phyloP scores from a whole-genome alignment of 768 basidiomycete species.

The Lactarius pseudohatsudake region DNA sequence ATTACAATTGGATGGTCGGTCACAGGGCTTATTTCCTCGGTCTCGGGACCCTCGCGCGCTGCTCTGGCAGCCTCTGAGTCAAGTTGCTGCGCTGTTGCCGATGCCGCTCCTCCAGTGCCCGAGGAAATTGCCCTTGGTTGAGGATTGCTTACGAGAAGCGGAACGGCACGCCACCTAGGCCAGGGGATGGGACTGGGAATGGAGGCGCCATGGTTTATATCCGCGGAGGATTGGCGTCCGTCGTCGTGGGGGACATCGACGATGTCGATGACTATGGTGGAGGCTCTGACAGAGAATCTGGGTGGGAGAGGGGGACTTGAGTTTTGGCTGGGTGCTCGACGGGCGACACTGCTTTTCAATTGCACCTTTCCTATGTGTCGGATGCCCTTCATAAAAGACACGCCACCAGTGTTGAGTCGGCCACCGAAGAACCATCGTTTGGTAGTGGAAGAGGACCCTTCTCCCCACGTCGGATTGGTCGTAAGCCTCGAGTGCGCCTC shows the following conservation, averaged over 20 bases:
- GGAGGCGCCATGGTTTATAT: not conserved
- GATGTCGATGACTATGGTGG: slow-evolving; percentile 7
- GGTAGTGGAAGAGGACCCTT: not conserved
- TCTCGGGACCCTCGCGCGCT: not conserved
- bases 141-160: no score
- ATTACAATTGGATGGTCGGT: not conserved
- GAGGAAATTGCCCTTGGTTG: not conserved
- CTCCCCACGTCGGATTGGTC: not conserved
- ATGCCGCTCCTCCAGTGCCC: not conserved
- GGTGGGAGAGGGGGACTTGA: not conserved
- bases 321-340: not conserved
- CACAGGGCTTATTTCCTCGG: not conserved
- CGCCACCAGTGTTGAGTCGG: slow-evolving; percentile 9
- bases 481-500: slow-evolving; percentile 10
- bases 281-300: not conserved
- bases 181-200: not conserved
- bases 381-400: slow-evolving; percentile 9
- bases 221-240: not conserved
- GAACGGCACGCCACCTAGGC: not conserved
- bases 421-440: slow-evolving; percentile 14
- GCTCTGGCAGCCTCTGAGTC: not conserved
- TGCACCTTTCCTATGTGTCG: not conserved
- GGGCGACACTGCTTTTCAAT: not conserved
- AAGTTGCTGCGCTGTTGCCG: not conserved
- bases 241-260: not conserved